Conservation (phyloP, 352 stramenopile species). For the Pythium rishiriense region DNA sequence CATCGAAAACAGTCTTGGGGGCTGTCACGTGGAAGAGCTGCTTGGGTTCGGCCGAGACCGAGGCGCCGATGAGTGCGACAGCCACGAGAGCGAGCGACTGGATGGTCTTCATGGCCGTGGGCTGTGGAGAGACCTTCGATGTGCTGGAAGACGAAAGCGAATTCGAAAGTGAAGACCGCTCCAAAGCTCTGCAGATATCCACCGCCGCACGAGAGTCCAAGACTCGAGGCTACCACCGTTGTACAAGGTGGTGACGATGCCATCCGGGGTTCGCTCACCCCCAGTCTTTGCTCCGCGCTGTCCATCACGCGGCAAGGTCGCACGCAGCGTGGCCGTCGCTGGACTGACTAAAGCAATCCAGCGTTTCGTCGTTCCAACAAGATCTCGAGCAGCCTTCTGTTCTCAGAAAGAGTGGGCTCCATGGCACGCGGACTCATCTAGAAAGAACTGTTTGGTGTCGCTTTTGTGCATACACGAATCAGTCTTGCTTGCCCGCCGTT, state of each 20-base stretch:
- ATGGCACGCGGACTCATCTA: no score
- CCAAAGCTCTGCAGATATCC: no score
- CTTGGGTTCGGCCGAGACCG: slow-evolving; percentile 25
- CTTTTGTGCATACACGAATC: no score
- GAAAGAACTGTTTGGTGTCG: no score
- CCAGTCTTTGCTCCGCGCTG: no score
- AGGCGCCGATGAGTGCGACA: slow-evolving; percentile 11
- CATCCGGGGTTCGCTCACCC: no score
- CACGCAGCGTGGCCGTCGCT: no score
- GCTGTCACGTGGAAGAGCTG: slow-evolving; percentile 37
- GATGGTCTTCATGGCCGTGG: slow-evolving; percentile 32
- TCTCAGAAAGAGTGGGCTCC: background rate
- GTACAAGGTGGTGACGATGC: no score
- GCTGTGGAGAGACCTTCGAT: background rate
- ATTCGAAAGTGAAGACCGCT: slow-evolving; percentile 4
- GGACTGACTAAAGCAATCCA: no score
- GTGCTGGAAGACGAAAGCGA: background rate
- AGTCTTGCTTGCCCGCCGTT: no score
- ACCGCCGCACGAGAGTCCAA: background rate
- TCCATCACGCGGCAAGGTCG: no score
- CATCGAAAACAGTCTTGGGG: slow-evolving; percentile 27
- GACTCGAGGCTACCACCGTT: background rate
- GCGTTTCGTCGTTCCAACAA: background rate
- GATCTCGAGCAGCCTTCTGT: background rate
- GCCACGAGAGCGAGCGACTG: slow-evolving; percentile 12